Evolutionary conservation across 805 yeast species (phyloP).

Genomic region (Yamadazyma sp.): DNA sequence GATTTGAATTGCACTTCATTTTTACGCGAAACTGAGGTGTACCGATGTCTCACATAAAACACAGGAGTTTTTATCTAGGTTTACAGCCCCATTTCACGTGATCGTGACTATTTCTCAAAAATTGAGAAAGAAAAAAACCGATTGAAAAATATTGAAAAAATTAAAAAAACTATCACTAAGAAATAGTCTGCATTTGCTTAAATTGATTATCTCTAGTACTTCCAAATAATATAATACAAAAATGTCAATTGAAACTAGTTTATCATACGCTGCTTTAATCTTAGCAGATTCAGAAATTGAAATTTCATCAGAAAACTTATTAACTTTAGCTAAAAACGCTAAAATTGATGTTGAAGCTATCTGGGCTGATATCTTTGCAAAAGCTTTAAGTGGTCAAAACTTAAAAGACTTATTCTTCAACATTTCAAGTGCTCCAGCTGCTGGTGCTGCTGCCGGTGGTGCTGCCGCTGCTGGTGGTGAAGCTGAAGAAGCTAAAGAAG

Average conservation of each 20-base stretch:
- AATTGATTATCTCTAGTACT: constrained; percentile 48
- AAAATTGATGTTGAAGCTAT: constrained; percentile 44
- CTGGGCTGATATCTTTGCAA: constrained; percentile 48
- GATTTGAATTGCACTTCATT: too few species aligned
- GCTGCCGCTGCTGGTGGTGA: constrained; percentile 35
- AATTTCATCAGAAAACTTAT: constrained; percentile 44
- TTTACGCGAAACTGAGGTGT: too few species aligned
- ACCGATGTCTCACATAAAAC: too few species aligned
- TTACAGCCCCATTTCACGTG: too few species aligned
- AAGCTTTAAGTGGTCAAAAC: constrained; percentile 46
- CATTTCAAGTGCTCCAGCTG: constrained; percentile 45
- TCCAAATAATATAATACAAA: constrained; percentile 10
- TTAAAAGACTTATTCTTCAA: constrained; percentile 49
- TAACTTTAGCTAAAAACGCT: constrained; percentile 38
- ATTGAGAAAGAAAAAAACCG: too few species aligned
- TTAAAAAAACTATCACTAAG: too few species aligned
- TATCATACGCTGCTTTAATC: constrained; percentile 50
- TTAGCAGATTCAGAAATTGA: constrained; percentile 48
- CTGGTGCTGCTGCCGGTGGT: constrained; percentile 35
- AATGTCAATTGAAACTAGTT: constrained; percentile 48
- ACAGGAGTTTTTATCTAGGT: too few species aligned
- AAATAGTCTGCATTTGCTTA: constrained; percentile 49
- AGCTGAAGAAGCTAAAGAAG: constrained; percentile 33
- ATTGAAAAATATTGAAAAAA: too few species aligned
- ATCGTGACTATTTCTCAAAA: too few species aligned